phyloP scores from a whole-genome alignment of 2,329 filamentous ascomycete genomes.

The Fusarium sp. region DNA sequence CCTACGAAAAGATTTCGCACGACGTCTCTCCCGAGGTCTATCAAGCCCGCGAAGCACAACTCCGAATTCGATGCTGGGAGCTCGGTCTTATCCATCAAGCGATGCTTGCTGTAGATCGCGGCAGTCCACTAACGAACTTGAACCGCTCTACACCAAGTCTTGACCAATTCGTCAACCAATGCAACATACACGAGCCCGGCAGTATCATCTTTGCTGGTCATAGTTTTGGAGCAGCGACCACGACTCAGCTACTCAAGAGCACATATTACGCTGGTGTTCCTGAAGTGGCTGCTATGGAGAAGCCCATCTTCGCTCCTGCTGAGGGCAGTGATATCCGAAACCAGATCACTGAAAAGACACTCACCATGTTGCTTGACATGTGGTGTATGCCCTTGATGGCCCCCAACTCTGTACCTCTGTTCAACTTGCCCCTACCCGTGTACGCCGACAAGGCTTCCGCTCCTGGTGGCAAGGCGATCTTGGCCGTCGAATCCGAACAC shows the following conservation, averaged over 20 bases:
- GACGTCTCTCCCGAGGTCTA: conserved; percentile 74
- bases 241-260: conserved; percentile 82
- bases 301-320: conserved; percentile 72
- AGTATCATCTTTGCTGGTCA: conserved; percentile 82
- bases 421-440: conserved; percentile 78
- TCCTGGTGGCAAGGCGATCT: conserved; percentile 69
- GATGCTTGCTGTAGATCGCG: conserved; percentile 74
- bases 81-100: conserved; percentile 78
- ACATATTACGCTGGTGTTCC: conserved; percentile 74
- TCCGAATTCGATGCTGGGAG: conserved; percentile 84
- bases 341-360: conserved; percentile 77
- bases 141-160: conserved; percentile 66
- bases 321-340: conserved; percentile 66
- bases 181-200: conserved; percentile 79
- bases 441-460: conserved; percentile 67
- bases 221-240: conserved; percentile 82
- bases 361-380: conserved; percentile 80
- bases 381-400: conserved; percentile 82
- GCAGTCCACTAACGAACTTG: conserved; percentile 63
- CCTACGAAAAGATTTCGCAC: conserved; percentile 71
- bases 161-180: conserved; percentile 68
- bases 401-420: conserved; percentile 72
- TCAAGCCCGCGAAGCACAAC: conserved; percentile 75
- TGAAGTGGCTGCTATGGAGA: conserved; percentile 61
- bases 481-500: conserved; percentile 80